Base-by-base conservation (phyloP, 2,329 filamentous ascomycete species). In the Colletotrichum filicis region DNA sequence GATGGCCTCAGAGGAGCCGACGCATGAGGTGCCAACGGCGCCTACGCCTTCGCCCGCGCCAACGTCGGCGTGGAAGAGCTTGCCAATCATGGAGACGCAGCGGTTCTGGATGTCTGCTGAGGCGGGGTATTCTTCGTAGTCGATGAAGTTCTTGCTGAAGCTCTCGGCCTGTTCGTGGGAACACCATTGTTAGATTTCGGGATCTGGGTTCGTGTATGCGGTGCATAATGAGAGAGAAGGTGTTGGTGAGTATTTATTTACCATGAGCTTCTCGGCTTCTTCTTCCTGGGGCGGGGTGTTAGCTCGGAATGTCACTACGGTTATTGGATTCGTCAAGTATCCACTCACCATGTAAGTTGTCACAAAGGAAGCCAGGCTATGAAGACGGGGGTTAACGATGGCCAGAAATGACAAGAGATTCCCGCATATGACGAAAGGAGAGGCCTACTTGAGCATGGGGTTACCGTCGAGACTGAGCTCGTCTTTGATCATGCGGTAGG, bases 401-500 rank as follows among this genome's bases (percentile, higher is more conserved):
- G 35, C 24, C 35, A 49, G 30, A 11, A 35, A 14, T 1, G 16
- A 32, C 3, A 32, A 37, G 24, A 32, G 28, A 7, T 28, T 11
- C 22, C 4, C 4, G 35, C 4, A 28, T 26, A 16, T 63, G 42
- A 52, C 24, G 59, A 32, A 7, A 26, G 14, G 49, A 42, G 56
- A 53, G 14, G 80, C 87, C 77, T 84, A 94, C 92, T 93, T 94
- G 75, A 97, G 89, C 88, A 95, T 96, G 9, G 95, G 95, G 78
- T 96, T 97, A 68, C 95, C 95, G 81, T 98, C 96, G 65, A 98
- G 87, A 75, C 94, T 97, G 76, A 98, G 87, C 80, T 98, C 94
- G 82, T 98, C 96, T 87, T 95, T 96, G 87, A 98, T 98, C 94
- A 98, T 93, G 61, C 95, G 92, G 83, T 98, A 98, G n/a, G 96